These are phyloP conservation scores for Flagelloscypha sp. DNA, from an alignment of 768 basidiomycete genomes.

Conservation along the genomic window DNA sequence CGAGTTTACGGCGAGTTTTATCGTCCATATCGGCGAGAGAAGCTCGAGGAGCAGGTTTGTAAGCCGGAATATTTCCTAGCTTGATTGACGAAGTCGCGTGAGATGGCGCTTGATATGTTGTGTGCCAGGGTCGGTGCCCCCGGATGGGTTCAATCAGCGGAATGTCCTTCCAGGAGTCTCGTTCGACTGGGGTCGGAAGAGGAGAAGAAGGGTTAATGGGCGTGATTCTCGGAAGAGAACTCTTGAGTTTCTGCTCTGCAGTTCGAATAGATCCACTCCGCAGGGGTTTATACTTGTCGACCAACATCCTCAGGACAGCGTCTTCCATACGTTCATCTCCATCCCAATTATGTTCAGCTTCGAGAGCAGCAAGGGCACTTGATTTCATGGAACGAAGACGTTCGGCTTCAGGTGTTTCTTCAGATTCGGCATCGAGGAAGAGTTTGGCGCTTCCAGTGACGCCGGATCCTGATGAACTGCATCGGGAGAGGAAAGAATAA, in stretches of 20 bases:
- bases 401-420: constrained; percentile 28
- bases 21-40: constrained; percentile 24
- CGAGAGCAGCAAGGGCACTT: constrained; percentile 20
- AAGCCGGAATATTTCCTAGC: constrained; percentile 36
- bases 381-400: constrained; percentile 10
- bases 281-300: constrained; percentile 81
- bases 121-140: constrained; percentile 63
- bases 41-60: constrained; percentile 8
- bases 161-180: constrained; percentile 42
- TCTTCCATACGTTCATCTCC: constrained; percentile 68
- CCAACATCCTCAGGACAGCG: constrained; percentile 73
- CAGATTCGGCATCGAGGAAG: constrained; percentile 52
- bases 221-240: constrained; percentile 33
- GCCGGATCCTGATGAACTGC: too few species aligned
- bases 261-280: constrained; percentile 49
- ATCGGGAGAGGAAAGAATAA: too few species aligned
- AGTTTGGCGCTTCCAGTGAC: constrained; percentile 62
- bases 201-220: constrained; percentile 4
- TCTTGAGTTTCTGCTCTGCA: constrained; percentile 61
- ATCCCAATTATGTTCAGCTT: constrained; percentile 60
- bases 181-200: constrained; percentile 13
- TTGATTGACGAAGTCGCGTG: constrained; percentile 47
- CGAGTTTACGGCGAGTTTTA: constrained; percentile 28
- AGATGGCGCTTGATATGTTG: constrained; percentile 53
- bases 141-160: constrained; percentile 47